Evolutionary conservation across 352 stramenopile genomes (phyloP), one percentile per base, ranked within the genome.

Genomic region (Pseudoperonospora humuli): DNA sequence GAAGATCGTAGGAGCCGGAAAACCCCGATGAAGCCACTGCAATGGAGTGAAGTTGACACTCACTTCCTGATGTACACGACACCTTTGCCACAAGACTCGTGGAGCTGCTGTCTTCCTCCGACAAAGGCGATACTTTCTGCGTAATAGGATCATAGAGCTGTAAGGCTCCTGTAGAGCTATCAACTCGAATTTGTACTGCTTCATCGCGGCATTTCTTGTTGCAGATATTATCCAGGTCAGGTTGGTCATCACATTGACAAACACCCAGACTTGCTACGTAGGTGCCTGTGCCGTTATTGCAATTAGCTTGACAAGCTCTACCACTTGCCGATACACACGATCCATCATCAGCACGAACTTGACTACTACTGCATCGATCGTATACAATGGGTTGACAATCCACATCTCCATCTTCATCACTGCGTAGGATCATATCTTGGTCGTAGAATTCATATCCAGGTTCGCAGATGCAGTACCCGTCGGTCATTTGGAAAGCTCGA

Each of bases 311-410:
- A 18, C 67, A 84, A 0, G 66, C 78, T 3, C 68, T 57, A 1
- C 59, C 51, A 0, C 47, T 67, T 15, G 65, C 54, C 7, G 66
- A 57, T 1, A 85, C 60, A 33, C 89, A 97, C 0, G 41, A 54
- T 0, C 89, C 89, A 24, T 58, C 54, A 19, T 89, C 75, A 8
- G 75, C 77, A 7, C 89, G 85, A 6, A 93, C 65, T 57, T 96
- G 65, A 34, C 44, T 69, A 5, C 61, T 65, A 0, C 69, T 51
- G 36, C 89, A 97, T 5, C 84, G 79, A 24, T 86, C 62, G 42
- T 95, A 96, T 10, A 96, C 87, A 18, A 95, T 89, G 0, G 87
- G 89, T 44, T 97, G 89, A 44, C 89, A 97, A 45, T 96, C 85
- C 2, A 92, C 74, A 9, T 84, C 62, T 18, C 78, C 84, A 42